Conservation (phyloP, 192 early-diverging fungal genomes). For the Coemansia sp. region DNA sequence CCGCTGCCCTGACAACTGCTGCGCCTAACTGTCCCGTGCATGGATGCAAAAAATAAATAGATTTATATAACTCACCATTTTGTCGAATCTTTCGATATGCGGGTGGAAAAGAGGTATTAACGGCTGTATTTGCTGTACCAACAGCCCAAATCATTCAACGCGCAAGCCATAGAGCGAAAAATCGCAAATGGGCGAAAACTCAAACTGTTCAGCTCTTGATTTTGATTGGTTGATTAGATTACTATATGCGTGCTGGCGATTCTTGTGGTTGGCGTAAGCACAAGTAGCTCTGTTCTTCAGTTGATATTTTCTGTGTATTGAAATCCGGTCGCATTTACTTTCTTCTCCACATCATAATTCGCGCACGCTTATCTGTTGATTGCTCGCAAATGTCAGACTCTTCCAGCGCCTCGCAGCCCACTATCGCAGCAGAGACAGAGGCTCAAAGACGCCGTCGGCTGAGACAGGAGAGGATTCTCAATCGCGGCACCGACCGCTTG, state of each 20-base stretch:
- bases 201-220: not conserved
- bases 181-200: no score
- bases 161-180: no score
- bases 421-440: conserved; percentile 23
- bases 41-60: not conserved
- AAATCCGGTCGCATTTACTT: no score
- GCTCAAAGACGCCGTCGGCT: conserved; percentile 39
- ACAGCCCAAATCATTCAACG: not conserved
- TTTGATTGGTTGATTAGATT: not conserved
- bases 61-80: conserved; percentile 31
- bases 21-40: not conserved
- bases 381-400: conserved; percentile 11
- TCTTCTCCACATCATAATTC: not conserved
- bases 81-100: conserved; percentile 23
- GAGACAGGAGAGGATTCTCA: conserved; percentile 50
- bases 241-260: no score
- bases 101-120: conserved; percentile 31
- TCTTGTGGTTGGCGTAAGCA: no score
- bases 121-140: not conserved
- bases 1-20: not conserved
- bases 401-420: not conserved
- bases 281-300: no score
- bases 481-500: conserved; percentile 46
- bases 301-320: no score
- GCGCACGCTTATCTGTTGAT: not conserved